Conservation (phyloP, 805 yeast genomes). For the Candida xiaguanensis region DNA sequence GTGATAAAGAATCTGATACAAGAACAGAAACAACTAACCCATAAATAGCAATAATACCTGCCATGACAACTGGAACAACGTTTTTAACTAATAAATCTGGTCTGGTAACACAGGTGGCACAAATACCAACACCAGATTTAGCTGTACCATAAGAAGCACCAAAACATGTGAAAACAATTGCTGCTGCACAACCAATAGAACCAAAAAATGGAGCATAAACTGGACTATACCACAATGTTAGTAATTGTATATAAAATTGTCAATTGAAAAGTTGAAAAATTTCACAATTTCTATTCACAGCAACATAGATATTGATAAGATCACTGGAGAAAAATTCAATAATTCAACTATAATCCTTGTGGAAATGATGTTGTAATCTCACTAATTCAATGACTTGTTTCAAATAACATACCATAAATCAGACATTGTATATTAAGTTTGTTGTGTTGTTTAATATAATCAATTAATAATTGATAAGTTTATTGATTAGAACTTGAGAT, state of each 20-base stretch:
- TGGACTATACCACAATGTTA: constrained; percentile 44
- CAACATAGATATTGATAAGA: background rate
- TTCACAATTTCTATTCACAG: too few species aligned
- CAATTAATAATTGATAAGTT: background rate
- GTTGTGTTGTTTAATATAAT: background rate
- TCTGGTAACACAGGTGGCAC: constrained; percentile 96
- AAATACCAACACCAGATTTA: constrained; percentile 98
- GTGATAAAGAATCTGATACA: constrained; percentile 84
- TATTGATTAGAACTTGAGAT: background rate
- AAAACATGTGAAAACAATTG: constrained; percentile 96
- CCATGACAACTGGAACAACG: constrained; percentile 97
- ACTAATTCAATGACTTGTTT: too few species aligned
- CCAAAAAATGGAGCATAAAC: constrained; percentile 96
- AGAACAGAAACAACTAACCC: constrained; percentile 95
- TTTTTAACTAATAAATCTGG: constrained; percentile 92
- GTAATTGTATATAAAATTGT: too few species aligned
- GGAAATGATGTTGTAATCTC: background rate
- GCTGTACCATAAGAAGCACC: constrained; percentile 99
- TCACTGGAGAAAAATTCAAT: background rate
- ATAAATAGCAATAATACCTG: constrained; percentile 98
- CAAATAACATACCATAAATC: constrained; percentile 77
- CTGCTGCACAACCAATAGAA: constrained; percentile 98
- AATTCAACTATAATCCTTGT: too few species aligned
- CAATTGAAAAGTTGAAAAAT: too few species aligned
- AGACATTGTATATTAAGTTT: constrained; percentile 42